These are phyloP conservation scores for Yamadazyma takamatsuzukensis DNA, from an alignment of 805 yeast species.

Conservation along the genomic window DNA sequence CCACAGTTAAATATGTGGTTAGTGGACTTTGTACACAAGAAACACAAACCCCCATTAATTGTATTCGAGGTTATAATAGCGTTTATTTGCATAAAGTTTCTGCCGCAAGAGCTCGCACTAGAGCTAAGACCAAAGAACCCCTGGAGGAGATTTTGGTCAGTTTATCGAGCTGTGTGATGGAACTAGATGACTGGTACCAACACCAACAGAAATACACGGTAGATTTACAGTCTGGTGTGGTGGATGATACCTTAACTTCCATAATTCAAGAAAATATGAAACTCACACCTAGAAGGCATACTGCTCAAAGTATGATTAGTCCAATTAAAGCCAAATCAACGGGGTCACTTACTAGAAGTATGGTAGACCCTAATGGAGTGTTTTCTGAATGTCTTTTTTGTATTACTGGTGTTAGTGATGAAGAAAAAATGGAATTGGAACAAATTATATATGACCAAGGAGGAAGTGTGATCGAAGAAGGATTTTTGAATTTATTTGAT, in stretches of 20 bases:
- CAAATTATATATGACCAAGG: constrained; percentile 7
- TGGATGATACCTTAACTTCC: constrained; percentile 12
- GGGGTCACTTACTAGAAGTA: not conserved
- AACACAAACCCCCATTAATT: constrained; percentile 33
- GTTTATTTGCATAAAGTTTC: constrained; percentile 26
- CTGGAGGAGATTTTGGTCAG: constrained; percentile 20
- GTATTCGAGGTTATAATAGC: constrained; percentile 60
- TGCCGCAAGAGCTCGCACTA: constrained; percentile 11
- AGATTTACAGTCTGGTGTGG: constrained; percentile 16
- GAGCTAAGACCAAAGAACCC: constrained; percentile 6
- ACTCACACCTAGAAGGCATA: constrained; percentile 11
- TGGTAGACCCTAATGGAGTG: constrained; percentile 4
- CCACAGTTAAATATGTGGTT: constrained; percentile 34
- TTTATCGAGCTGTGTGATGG: constrained; percentile 35
- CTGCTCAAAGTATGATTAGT: not conserved
- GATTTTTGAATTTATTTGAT: constrained; percentile 26
- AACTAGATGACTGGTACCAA: constrained; percentile 33
- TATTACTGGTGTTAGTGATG: constrained; percentile 33
- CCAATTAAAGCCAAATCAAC: not conserved
- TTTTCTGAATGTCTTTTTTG: constrained; percentile 27
- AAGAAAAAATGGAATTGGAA: constrained; percentile 5
- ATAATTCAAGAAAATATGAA: constrained; percentile 8
- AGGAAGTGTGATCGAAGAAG: constrained; percentile 34
- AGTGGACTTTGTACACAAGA: constrained; percentile 36
- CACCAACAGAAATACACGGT: constrained; percentile 31